Base-by-base conservation (phyloP, 2,329 filamentous ascomycete species). In the Cladosporium colombiae region DNA sequence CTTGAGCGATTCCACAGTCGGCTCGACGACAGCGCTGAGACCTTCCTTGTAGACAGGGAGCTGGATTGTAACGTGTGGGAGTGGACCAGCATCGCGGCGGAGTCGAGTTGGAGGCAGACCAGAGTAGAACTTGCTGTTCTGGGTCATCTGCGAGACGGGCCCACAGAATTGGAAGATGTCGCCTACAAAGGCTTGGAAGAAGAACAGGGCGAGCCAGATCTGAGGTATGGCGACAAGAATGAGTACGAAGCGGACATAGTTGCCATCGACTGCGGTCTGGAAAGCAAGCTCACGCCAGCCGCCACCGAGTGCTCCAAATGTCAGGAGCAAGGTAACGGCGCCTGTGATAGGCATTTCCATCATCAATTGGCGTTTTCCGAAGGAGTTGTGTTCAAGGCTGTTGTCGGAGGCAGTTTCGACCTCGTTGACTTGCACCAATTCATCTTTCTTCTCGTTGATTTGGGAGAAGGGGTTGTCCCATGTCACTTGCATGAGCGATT, bases 121-220 rank as follows among this genome's bases (percentile, higher is more conserved):
- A 31, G 80, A 82, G 72, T 79, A 82, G 73, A 78, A 82, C 67
- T 80, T 82, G 49, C 78, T 79, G 72, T 83, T 83, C 49, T 74
- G 66, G 37, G 75, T 74, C 72, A 81, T 77, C 67, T 82, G 80
- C 14, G 75, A 74, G 66, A 82, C 78, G 0, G 81, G 81, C 11
- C 81, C 80, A 44, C 81, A 73, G 40, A 81, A 68, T 64, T 83
- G 81, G 18, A 76, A 76, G 13, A 79, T 29, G 67, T 79, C 78
- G 33, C 76, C 76, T 56, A 79, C 73, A 8, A 81, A 66, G 35
- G 80, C 77, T 70, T 82, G 80, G 76, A 81, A 82, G 76, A 83
- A 83, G 75, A 83, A 83, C 71, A 87, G 73, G 64, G 80, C 82
- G 63, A 89, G 81, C 81, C 88, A 90, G 27, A 86, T 77, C 72